Conservation (phyloP, 2,329 filamentous ascomycete genomes). For the Fusarium sp. region DNA sequence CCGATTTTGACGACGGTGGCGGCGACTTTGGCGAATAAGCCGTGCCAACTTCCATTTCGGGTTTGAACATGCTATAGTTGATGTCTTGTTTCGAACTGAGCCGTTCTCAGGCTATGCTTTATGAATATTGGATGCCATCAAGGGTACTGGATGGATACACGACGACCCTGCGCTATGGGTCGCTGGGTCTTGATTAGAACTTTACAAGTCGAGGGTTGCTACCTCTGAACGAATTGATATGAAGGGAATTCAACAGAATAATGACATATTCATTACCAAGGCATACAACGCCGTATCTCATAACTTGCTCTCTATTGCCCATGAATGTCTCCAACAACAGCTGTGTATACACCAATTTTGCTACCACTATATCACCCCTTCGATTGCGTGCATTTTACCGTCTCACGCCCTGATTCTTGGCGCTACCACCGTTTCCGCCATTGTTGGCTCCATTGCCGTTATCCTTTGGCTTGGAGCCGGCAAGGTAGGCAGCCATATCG, state of each 20-base stretch:
- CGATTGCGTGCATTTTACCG: constrained; percentile 39
- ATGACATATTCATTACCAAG: constrained; percentile 6
- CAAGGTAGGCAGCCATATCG: constrained; percentile 72
- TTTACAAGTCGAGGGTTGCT: neutral
- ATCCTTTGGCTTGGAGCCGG: constrained; percentile 63
- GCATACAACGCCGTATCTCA: constrained; percentile 10
- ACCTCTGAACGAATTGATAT: neutral
- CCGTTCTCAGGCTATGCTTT: constrained; percentile 16
- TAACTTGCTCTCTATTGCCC: constrained; percentile 7
- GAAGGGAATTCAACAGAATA: neutral
- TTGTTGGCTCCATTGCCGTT: constrained; percentile 41
- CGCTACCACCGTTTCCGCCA: constrained; percentile 24
- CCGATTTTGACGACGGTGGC: constrained; percentile 46
- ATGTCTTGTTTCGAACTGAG: neutral
- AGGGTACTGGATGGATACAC: constrained; percentile 6
- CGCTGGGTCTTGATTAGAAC: constrained; percentile 1
- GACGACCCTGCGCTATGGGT: constrained; percentile 1
- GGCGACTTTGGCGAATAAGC: constrained; percentile 34
- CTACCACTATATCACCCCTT: neutral
- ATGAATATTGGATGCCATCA: constrained; percentile 8
- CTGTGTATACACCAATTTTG: constrained; percentile 1
- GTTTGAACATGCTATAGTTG: neutral
- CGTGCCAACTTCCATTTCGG: neutral
- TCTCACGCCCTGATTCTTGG: constrained; percentile 57
- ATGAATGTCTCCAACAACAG: neutral